Percentiles rank a stretch among this genome's conserved stretches.
Evolutionary conservation across 116 monocot species (phyloP).

Genomic region (Zostera marina): DNA sequence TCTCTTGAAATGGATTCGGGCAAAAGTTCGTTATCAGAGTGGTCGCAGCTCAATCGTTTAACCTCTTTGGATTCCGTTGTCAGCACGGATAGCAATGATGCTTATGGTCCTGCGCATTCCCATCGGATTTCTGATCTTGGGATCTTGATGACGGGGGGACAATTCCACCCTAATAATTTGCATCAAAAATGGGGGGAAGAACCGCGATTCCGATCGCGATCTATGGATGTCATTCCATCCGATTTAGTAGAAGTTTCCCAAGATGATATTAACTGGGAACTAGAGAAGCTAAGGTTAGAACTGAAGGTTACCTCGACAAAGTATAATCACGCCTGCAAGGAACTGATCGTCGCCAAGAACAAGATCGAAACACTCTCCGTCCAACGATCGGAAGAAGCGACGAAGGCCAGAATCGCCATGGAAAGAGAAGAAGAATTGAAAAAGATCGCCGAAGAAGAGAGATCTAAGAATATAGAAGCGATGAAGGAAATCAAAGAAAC

Average conservation of each 20-base stretch:
- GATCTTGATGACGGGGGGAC: not conserved
- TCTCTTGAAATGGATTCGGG: not conserved
- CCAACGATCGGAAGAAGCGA: slow-evolving; percentile 39
- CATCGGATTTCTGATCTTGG: slow-evolving; percentile 21
- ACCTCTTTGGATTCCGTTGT: slow-evolving; percentile 2
- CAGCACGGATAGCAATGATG: not conserved
- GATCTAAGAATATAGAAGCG: slow-evolving; percentile 32
- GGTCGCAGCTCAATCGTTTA: slow-evolving; percentile 2
- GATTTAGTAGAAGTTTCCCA: not conserved
- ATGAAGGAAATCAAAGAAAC: slow-evolving; percentile 39
- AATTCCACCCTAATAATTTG: not conserved
- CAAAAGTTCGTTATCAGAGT: not conserved
- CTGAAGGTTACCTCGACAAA: slow-evolving; percentile 28
- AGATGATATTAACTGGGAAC: slow-evolving; percentile 23
- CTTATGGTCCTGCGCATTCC: slow-evolving; percentile 1
- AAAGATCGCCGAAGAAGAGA: slow-evolving; percentile 35
- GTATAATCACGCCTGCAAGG: slow-evolving; percentile 49
- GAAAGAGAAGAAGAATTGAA: slow-evolving; percentile 36
- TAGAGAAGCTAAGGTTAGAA: slow-evolving; percentile 30
- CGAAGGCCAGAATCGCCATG: slow-evolving; percentile 35
- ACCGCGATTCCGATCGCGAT: not conserved
- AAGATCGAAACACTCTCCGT: slow-evolving; percentile 20
- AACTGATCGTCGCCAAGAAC: slow-evolving; percentile 42
- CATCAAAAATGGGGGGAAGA: not conserved
- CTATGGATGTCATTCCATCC: not conserved